Percentiles rank a stretch among this genome's conserved stretches.
phyloP scores from a whole-genome alignment of 2,329 filamentous ascomycete genomes.

The Teratosphaeriaceae sp. region DNA sequence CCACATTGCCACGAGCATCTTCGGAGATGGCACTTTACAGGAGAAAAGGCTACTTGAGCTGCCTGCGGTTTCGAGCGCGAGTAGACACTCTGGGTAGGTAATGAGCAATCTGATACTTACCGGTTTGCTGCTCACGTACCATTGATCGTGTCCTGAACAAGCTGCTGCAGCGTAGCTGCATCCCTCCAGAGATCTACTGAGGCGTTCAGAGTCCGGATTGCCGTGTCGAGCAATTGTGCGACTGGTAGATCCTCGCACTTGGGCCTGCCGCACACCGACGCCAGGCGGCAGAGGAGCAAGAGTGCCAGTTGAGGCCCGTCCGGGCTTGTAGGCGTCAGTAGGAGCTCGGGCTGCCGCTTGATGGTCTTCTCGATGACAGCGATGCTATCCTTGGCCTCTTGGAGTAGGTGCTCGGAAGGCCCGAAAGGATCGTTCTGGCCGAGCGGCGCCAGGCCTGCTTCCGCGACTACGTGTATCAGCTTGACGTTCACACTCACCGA shows the following conservation, averaged over 20 bases:
- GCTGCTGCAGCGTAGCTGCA: conserved; percentile 26
- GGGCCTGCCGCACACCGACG: conserved; percentile 40
- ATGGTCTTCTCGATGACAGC: conserved; percentile 71
- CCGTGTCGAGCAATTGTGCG: conserved; percentile 32
- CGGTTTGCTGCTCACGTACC: conserved; percentile 24
- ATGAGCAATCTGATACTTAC: conserved; percentile 21
- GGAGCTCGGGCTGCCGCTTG: conserved; percentile 64
- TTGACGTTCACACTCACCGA: conserved; percentile 74
- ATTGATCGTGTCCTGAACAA: conserved; percentile 36
- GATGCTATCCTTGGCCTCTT: conserved; percentile 64
- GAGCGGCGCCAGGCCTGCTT: conserved; percentile 67
- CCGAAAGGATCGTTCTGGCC: conserved; percentile 64
- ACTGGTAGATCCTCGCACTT: conserved; percentile 36
- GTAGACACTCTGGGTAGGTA: conserved; percentile 37
- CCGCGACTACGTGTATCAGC: conserved; percentile 75
- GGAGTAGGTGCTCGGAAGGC: conserved; percentile 46
- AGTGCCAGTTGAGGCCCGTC: conserved; percentile 45
- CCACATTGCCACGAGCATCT: conserved; percentile 32
- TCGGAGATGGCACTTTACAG: conserved; percentile 33
- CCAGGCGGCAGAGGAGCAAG: conserved; percentile 48
- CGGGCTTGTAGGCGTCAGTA: conserved; percentile 36
- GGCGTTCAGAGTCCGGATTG: conserved; percentile 31
- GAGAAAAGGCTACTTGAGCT: conserved; percentile 16
- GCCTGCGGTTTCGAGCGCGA: conserved; percentile 32
- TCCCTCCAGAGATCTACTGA: conserved; percentile 31